phyloP scores from a whole-genome alignment of 306 rosid species.

The Luffa aegyptiaca region DNA sequence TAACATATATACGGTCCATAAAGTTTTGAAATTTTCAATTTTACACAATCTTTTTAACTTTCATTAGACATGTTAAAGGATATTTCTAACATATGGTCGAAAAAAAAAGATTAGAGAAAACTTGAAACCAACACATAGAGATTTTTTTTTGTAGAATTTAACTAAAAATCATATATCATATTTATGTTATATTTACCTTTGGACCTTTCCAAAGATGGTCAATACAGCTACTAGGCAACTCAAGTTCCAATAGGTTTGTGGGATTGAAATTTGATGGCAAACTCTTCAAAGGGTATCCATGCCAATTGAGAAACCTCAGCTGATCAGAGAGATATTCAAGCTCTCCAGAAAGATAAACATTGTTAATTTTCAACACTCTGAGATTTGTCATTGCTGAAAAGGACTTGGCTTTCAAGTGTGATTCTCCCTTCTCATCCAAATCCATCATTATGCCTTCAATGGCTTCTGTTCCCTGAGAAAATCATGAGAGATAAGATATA shows the following conservation, averaged over 20 bases:
- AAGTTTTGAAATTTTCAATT: too few relatives aligned
- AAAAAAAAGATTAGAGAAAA: neutral
- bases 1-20: too few relatives aligned
- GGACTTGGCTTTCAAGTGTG: conserved; percentile 1
- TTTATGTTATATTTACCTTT: conserved; percentile 3
- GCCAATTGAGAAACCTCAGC: conserved; percentile 6
- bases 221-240: neutral
- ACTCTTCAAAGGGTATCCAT: neutral
- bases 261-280: conserved; percentile 8
- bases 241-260: neutral
- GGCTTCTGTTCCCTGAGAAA: conserved; percentile 9
- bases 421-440: neutral
- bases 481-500: neutral
- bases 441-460: conserved; percentile 11
- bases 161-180: neutral
- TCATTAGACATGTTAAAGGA: too few relatives aligned
- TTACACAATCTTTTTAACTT: too few relatives aligned
- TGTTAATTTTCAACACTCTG: conserved; percentile 10
- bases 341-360: neutral
- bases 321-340: conserved; percentile 7
- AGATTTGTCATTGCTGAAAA: conserved; percentile 11
- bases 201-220: conserved; percentile 1
- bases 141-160: neutral
- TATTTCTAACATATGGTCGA: too few relatives aligned
- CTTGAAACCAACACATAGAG: neutral